These are phyloP conservation scores for Globisporangium cylindrosporum DNA, from an alignment of 352 stramenopile genomes.

Conservation along the genomic window DNA sequence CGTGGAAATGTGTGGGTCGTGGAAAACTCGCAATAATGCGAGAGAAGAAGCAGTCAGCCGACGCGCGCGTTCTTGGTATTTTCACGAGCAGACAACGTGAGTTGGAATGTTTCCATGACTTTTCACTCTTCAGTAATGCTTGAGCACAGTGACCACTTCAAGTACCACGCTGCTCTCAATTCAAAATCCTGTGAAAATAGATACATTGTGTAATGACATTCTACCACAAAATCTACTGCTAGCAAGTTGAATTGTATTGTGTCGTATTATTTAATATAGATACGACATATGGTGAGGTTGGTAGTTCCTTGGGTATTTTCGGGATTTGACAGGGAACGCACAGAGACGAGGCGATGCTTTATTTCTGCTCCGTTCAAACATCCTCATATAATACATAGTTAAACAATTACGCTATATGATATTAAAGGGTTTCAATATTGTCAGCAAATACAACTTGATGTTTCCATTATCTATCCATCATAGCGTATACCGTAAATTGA, in stretches of 20 bases:
- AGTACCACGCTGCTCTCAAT: background rate
- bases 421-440: background rate
- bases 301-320: background rate
- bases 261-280: background rate
- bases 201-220: background rate
- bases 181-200: background rate
- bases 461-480: background rate
- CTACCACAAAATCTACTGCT: too few species aligned
- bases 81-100: background rate
- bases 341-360: background rate
- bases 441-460: background rate
- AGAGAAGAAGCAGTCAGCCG: background rate
- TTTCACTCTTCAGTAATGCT: background rate
- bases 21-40: background rate
- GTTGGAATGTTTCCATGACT: background rate
- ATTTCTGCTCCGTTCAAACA: background rate
- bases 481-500: background rate
- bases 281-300: background rate
- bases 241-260: background rate
- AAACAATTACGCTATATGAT: background rate
- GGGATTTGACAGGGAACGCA: background rate
- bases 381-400: background rate
- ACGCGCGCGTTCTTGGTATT: background rate
- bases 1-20: background rate
- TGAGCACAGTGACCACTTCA: background rate